Conservation (phyloP, 2,329 filamentous ascomycete genomes). For the Pseudopithomyces chartarum region DNA sequence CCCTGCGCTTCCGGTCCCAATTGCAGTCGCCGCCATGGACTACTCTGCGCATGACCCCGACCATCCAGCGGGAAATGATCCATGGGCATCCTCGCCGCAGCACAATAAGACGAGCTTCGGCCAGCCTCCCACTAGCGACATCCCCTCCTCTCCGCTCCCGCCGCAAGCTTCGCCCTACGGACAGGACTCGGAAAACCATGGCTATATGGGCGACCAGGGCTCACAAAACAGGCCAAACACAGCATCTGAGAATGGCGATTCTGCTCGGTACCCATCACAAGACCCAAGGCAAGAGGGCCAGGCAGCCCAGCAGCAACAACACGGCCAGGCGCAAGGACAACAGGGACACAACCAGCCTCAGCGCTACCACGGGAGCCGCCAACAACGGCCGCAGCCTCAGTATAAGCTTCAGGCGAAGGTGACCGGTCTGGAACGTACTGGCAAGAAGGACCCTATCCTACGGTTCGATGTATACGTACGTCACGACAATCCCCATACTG, state of each 20-base stretch:
- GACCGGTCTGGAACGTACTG: slow-evolving; percentile 87
- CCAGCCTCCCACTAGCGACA: slow-evolving; percentile 49
- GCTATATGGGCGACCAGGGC: slow-evolving; percentile 40
- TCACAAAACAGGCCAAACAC: slow-evolving; percentile 32
- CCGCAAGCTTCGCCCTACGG: slow-evolving; percentile 47
- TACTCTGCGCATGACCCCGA: slow-evolving; percentile 66
- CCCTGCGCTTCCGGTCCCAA: slow-evolving; percentile 22
- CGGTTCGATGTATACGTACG: slow-evolving; percentile 96
- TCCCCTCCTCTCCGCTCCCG: slow-evolving; percentile 48
- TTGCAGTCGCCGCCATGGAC: slow-evolving; percentile 60
- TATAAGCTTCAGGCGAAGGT: slow-evolving; percentile 94
- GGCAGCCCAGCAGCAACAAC: slow-evolving; percentile 34
- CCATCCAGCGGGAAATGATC: slow-evolving; percentile 61
- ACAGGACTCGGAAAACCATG: slow-evolving; percentile 39
- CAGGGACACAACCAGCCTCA: slow-evolving; percentile 50
- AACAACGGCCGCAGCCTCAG: slow-evolving; percentile 62
- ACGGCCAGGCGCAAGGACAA: slow-evolving; percentile 42
- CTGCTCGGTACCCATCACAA: slow-evolving; percentile 47
- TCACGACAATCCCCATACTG: slow-evolving; percentile 5
- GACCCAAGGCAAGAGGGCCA: slow-evolving; percentile 42
- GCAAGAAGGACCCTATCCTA: slow-evolving; percentile 93
- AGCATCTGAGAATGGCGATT: slow-evolving; percentile 40
- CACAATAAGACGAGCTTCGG: slow-evolving; percentile 55
- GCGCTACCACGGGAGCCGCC: slow-evolving; percentile 50
- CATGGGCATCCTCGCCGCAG: slow-evolving; percentile 67